Base-by-base conservation (phyloP, 2,329 filamentous ascomycete genomes). In the Fusarium falciforme region DNA sequence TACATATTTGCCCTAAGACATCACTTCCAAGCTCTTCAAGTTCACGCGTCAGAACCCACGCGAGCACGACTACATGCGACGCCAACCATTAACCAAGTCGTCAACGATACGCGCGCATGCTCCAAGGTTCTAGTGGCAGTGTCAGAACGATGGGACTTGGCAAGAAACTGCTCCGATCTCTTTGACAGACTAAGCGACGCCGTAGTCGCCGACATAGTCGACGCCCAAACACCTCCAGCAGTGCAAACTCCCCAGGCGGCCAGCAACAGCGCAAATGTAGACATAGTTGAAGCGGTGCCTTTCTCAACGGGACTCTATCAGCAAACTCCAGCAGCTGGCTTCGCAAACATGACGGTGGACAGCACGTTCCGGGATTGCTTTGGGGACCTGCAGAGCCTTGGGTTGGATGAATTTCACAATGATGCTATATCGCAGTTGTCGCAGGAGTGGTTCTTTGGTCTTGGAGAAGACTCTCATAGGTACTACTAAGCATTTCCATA, bases 91-190 rank as follows among this genome's bases (percentile, higher is more conserved):
- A 80, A 80, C 7, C 82, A 85, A 66, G 82, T 86, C 9, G 83
- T 86, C 29, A 85, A 85, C 33, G 81, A 82, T 20, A 85, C 82
- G 0, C 70, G 84, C 0, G 82, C 83, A 0, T 86, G 84, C 63
- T 86, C 84, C 4, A 86, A 84, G 16, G 83, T 86, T 0, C 61
- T 86, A 0, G 84, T 86, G 0, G 84, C 84, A 3, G 83, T 86
- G 0, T 85, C 83, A 0, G 84, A 86, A 44, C 75, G 84, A 8
- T 85, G 84, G 82, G 82, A 83, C 38, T 73, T 82, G 0, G 78
- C 83, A 9, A 77, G 82, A 4, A 82, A 83, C 38, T 84, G 83
- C 40, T 83, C 84, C 20, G 82, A 85, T 60, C 80, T 86, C 0
- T 86, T 86, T 66, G 83, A 85, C 54, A 75, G 81, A 0, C 74